A percentile compares a stretch with the other conserved stretches of the same genome.
phyloP scores from a whole-genome alignment of 2,329 filamentous ascomycete genomes.

The Neofusicoccum umdonicola region DNA sequence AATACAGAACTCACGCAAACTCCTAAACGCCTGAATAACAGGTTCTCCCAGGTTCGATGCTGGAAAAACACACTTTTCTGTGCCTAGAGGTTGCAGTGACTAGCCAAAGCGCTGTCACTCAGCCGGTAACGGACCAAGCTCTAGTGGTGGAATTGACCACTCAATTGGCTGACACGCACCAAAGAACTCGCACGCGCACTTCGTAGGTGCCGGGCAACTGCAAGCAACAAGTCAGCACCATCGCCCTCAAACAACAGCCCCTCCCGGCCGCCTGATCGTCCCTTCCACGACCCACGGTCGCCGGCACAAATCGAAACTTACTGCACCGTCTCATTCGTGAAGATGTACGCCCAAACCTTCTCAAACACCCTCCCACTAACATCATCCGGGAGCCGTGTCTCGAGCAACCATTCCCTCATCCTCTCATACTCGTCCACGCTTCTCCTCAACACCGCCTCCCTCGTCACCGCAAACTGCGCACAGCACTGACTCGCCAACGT shows the following conservation, averaged over 20 bases:
- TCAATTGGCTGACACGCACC: neutral
- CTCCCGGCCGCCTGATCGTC: too few relatives aligned
- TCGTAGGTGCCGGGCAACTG: neutral
- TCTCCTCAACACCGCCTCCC: conserved; percentile 10
- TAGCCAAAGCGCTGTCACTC: neutral
- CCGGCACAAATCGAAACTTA: conserved; percentile 2
- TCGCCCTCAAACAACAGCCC: neutral
- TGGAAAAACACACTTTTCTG: too few relatives aligned
- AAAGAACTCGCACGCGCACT: conserved; percentile 1
- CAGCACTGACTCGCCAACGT: conserved; percentile 19
- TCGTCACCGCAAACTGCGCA: conserved; percentile 22
- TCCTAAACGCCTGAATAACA: too few relatives aligned
- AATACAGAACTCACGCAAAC: too few relatives aligned
- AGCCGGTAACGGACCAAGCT: neutral
- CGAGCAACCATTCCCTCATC: conserved; percentile 19
- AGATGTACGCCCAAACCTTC: conserved; percentile 21
- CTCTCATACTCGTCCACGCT: conserved; percentile 9
- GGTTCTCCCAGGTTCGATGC: too few relatives aligned
- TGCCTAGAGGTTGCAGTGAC: too few relatives aligned
- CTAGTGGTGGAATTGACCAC: neutral
- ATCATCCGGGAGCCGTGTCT: conserved; percentile 17
- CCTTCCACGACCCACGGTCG: too few relatives aligned
- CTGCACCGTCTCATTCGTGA: conserved; percentile 17
- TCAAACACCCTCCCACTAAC: conserved; percentile 21
- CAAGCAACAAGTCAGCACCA: neutral